Base-by-base conservation (phyloP, 768 basidiomycete genomes). In the Harrya chromipes region DNA sequence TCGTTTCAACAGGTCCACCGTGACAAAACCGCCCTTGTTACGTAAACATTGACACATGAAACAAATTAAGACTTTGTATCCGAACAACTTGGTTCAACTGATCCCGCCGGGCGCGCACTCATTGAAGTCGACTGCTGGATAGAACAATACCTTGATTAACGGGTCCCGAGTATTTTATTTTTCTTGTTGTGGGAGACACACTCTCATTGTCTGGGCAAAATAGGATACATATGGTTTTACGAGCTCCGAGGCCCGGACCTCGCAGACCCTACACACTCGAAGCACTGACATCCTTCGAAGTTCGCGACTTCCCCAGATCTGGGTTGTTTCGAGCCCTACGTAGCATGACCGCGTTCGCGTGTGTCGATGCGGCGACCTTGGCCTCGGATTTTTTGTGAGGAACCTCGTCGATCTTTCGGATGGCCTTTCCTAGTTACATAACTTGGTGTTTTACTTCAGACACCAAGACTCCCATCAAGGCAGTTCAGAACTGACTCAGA, bases 341-440 rank as follows among this genome's bases (percentile, higher is more conserved):
- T 13, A 17, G 42, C 33, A 41, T 31, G 34, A 31, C 47, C 50
- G 48, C 21, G 21, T 42, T 34, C 45, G n/a, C 50, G 53, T 63
- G 61, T 31, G 41, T 38, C 61, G 61, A 63, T 62, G 61, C 61
- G 62, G 61, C 53, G 58, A 62, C 61, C 58, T 60, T 39, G 35
- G 24, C 7, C 43, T 38, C 29, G 40, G 29, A 20, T 41, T 20
- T 16, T 33, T 14, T 27, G 20, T 29, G 37, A 54, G 40, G 46
- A 47, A 50, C 27, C 21, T 21, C 26, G 46, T 36, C 43, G 42
- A 60, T 63, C 52, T 21, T 38, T 41, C 41, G 38, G 31, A 34
- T 17, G 20, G 14, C 50, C 33, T 49, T 40, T 40, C 40, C 41
- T 9, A 21, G 46, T 60, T 53, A 63, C 61, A 46, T 57, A 46